phyloP scores from a whole-genome alignment of 2,329 filamentous ascomycete genomes.

The Penicillium sp. region DNA sequence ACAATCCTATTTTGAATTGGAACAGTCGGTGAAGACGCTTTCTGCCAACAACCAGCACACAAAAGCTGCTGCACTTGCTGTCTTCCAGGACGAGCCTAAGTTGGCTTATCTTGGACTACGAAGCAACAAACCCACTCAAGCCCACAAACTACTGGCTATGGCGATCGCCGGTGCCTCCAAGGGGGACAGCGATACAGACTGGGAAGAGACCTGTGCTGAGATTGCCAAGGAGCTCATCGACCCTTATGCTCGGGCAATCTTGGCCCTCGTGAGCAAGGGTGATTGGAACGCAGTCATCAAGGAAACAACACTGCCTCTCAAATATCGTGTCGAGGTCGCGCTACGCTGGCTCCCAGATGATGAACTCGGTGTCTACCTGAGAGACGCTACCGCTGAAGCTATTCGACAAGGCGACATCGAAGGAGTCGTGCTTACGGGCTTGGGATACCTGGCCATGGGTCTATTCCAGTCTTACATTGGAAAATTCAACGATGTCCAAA shows the following conservation, averaged over 20 bases:
- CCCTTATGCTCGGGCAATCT: constrained; percentile 62
- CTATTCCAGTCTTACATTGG: constrained; percentile 63
- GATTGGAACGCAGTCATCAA: constrained; percentile 61
- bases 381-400: constrained; percentile 53
- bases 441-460: constrained; percentile 59
- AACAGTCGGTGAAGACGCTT: constrained; percentile 53
- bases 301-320: constrained; percentile 59
- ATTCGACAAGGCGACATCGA: constrained; percentile 60
- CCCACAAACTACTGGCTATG: constrained; percentile 59
- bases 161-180: constrained; percentile 50
- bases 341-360: constrained; percentile 53
- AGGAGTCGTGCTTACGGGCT: constrained; percentile 63
- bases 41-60: constrained; percentile 58
- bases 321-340: constrained; percentile 63
- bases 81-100: constrained; percentile 61
- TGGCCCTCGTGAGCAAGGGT: constrained; percentile 61
- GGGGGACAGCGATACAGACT: constrained; percentile 55
- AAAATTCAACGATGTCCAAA: constrained; percentile 63
- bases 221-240: constrained; percentile 64
- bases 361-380: constrained; percentile 54
- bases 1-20: constrained; percentile 52
- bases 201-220: constrained; percentile 62
- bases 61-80: constrained; percentile 63
- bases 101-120: constrained; percentile 59
- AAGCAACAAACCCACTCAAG: constrained; percentile 54